Percentiles rank a stretch among this genome's conserved stretches.
Evolutionary conservation across 2,329 filamentous ascomycete genomes (phyloP).

Genomic region (Trichoderma breve): DNA sequence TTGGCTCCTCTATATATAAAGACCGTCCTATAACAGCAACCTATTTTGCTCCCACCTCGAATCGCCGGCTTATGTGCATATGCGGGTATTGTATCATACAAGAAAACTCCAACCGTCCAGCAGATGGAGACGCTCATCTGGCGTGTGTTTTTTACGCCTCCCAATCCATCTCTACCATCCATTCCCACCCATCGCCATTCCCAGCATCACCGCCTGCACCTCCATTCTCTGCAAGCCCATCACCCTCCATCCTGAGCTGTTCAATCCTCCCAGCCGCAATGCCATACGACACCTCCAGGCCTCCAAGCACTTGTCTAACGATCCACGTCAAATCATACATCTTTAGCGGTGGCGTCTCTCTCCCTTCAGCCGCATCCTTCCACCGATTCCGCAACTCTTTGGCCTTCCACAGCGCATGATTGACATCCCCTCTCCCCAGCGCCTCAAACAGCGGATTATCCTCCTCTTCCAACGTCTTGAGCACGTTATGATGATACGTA

Average conservation of each 20-base stretch:
- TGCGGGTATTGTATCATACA: background rate
- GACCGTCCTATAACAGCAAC: background rate
- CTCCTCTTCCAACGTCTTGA: constrained; percentile 58
- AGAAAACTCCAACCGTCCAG: background rate
- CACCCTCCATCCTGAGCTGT: constrained; percentile 38
- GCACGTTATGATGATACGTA: constrained; percentile 67
- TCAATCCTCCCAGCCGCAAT: constrained; percentile 49
- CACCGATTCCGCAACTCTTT: constrained; percentile 71
- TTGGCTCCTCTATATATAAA: background rate
- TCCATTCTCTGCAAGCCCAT: background rate
- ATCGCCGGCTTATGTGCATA: background rate
- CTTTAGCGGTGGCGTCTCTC: constrained; percentile 44
- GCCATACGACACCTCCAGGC: constrained; percentile 57
- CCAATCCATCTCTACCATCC: constrained; percentile 45
- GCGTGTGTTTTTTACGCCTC: constrained; percentile 25
- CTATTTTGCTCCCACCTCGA: background rate
- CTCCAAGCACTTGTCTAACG: constrained; percentile 54
- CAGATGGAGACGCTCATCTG: background rate
- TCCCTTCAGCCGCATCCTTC: constrained; percentile 62
- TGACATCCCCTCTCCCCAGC: constrained; percentile 55
- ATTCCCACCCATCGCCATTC: constrained; percentile 35
- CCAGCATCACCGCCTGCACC: constrained; percentile 17
- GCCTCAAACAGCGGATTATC: constrained; percentile 55
- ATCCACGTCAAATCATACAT: constrained; percentile 63
- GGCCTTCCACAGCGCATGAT: constrained; percentile 59